A percentile compares a stretch with the other conserved stretches of the same genome.
These are phyloP conservation scores for Debaryomyces sp. DNA, from an alignment of 1,139 yeast species.

Conservation along the genomic window DNA sequence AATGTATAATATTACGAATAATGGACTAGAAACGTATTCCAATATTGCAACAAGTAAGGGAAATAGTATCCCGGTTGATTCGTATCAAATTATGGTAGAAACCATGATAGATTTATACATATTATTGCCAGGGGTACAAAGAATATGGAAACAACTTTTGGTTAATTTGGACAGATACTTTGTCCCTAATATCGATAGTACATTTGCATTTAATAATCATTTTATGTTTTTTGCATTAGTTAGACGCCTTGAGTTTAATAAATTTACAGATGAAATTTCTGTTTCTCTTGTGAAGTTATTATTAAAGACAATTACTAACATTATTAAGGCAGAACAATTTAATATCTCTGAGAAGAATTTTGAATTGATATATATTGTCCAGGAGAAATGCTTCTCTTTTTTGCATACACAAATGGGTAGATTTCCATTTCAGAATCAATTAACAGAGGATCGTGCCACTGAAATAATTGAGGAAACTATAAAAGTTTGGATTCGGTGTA, in stretches of 20 bases:
- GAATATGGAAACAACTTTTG: conserved; percentile 18
- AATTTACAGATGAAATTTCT: conserved; percentile 14
- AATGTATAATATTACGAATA: conserved; percentile 27
- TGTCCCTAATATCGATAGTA: neutral
- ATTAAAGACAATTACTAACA: neutral
- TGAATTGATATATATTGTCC: conserved; percentile 3
- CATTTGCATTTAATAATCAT: neutral
- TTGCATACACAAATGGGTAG: conserved; percentile 38
- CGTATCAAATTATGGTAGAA: conserved; percentile 20
- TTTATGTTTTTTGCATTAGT: conserved; percentile 11
- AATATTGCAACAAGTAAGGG: conserved; percentile 21
- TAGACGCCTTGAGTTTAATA: conserved; percentile 10
- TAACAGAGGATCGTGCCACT: conserved; percentile 26
- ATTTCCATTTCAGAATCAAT: conserved; percentile 31
- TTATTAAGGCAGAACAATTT: neutral
- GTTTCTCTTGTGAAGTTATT: conserved; percentile 5
- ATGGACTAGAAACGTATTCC: conserved; percentile 24
- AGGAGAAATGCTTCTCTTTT: conserved; percentile 14
- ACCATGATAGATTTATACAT: conserved; percentile 15
- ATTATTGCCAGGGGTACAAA: conserved; percentile 20
- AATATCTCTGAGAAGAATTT: neutral
- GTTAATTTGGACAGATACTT: conserved; percentile 1
- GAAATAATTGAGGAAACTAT: conserved; percentile 30
- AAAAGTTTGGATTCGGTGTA: conserved; percentile 31
- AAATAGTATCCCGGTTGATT: conserved; percentile 23